phyloP scores from a whole-genome alignment of 345 rosid species.

The Noccaea bulbosa region DNA sequence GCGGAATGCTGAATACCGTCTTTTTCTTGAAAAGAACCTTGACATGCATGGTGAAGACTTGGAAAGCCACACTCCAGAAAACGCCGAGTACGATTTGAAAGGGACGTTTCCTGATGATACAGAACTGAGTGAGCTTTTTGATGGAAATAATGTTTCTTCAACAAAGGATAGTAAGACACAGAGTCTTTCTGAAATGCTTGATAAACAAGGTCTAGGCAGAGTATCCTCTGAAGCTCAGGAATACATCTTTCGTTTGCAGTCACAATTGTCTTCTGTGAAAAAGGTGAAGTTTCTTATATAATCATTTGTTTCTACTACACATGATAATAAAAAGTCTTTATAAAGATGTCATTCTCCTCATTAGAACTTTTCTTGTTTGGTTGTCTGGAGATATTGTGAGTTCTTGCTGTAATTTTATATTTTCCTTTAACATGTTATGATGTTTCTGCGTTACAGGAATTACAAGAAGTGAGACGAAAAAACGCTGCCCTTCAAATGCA shows the following conservation, averaged over 20 bases:
- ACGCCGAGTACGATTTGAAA: constrained; percentile 48
- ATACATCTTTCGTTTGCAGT: constrained; percentile 72
- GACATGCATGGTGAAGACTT: constrained; percentile 54
- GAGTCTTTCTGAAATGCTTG: constrained; percentile 45
- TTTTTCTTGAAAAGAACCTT: constrained; percentile 84
- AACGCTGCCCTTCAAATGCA: constrained; percentile 98
- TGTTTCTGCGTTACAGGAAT: constrained; percentile 59
- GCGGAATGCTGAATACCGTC: constrained; percentile 90
- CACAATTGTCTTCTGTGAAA: constrained; percentile 69
- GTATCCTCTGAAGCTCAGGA: constrained; percentile 72
- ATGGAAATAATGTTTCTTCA: constrained; percentile 44
- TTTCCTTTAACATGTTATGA: background rate
- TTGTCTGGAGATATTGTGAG: background rate
- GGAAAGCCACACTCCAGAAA: constrained; percentile 49
- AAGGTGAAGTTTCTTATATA: constrained; percentile 55
- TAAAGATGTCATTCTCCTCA: background rate
- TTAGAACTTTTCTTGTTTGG: background rate
- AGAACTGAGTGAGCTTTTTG: constrained; percentile 39
- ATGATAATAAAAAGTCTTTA: background rate
- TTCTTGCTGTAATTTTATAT: background rate
- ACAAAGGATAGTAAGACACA: constrained; percentile 42
- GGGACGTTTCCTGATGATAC: constrained; percentile 46
- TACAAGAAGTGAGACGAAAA: constrained; percentile 78
- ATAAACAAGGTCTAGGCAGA: constrained; percentile 61
- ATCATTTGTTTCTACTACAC: background rate